A percentile compares a stretch with the other conserved stretches of the same genome.
Evolutionary conservation across 139 green algal genomes (phyloP).

Genomic region (Deuterostichococcus epilithicus): DNA sequence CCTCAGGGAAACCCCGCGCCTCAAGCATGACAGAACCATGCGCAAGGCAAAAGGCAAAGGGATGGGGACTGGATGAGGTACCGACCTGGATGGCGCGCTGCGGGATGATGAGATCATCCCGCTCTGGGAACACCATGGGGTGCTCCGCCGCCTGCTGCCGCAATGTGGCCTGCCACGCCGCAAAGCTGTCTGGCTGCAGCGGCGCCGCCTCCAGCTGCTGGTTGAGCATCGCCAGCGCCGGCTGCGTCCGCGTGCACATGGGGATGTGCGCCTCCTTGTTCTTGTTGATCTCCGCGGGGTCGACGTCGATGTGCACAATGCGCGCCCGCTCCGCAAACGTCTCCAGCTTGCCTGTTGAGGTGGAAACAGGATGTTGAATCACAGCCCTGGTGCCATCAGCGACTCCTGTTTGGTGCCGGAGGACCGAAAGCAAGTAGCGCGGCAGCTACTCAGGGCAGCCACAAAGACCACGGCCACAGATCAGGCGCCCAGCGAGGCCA

Average conservation of each 20-base stretch:
- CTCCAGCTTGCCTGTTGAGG: slow-evolving; percentile 83
- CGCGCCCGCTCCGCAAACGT: slow-evolving; percentile 79
- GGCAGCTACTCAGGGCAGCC: too few relatives aligned
- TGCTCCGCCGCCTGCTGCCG: slow-evolving; percentile 65
- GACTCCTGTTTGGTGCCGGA: too few relatives aligned
- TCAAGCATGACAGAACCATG: too few relatives aligned
- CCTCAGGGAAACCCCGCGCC: neutral
- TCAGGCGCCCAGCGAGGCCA: too few relatives aligned
- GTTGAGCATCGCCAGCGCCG: slow-evolving; percentile 55
- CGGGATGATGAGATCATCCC: slow-evolving; percentile 90
- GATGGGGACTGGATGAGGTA: neutral
- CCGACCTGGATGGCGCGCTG: slow-evolving; percentile 86
- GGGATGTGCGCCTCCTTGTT: slow-evolving; percentile 96
- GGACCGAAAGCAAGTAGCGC: too few relatives aligned
- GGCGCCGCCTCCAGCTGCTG: slow-evolving; percentile 35
- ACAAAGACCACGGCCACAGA: too few relatives aligned
- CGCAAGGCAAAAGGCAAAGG: neutral
- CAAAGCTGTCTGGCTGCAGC: slow-evolving; percentile 17
- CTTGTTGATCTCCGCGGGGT: slow-evolving; percentile 98
- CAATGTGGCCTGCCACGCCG: slow-evolving; percentile 62
- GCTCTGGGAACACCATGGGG: slow-evolving; percentile 81
- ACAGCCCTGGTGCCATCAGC: too few relatives aligned
- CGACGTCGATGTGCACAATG: slow-evolving; percentile 98
- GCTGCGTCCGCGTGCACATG: slow-evolving; percentile 76
- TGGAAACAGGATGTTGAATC: too few relatives aligned